Percentiles rank a stretch among this genome's conserved stretches.
Conservation (phyloP, 106 monocot genomes). For the Allium sativum region DNA sequence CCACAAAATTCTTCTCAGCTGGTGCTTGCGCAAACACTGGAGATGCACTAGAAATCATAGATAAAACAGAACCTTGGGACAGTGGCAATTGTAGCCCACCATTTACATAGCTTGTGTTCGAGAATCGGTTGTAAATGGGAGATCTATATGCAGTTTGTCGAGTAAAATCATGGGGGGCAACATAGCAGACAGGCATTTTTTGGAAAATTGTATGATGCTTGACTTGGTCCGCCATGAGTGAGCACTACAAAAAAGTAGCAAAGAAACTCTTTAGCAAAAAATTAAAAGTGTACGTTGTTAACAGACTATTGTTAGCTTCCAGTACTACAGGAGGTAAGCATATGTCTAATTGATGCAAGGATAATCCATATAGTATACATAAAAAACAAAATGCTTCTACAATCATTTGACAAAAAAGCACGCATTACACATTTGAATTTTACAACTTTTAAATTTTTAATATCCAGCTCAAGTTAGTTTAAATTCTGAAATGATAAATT, state of each 20-base stretch:
- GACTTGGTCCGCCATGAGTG: slow-evolving; percentile 5
- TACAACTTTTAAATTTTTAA: too few relatives aligned
- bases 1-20: slow-evolving; percentile 21
- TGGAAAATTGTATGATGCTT: slow-evolving; percentile 4
- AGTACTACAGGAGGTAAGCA: too few relatives aligned
- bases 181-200: background rate
- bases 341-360: too few relatives aligned
- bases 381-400: too few relatives aligned
- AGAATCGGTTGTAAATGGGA: slow-evolving; percentile 11
- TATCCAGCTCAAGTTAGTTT: too few relatives aligned
- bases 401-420: too few relatives aligned
- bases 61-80: slow-evolving; percentile 1
- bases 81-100: slow-evolving; percentile 9
- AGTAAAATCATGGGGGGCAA: background rate
- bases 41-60: slow-evolving; percentile 4
- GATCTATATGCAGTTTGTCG: slow-evolving; percentile 8
- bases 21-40: slow-evolving; percentile 32
- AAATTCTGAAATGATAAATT: too few relatives aligned
- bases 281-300: too few relatives aligned
- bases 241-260: background rate
- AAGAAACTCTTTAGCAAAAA: too few relatives aligned
- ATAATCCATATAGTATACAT: too few relatives aligned
- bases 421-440: too few relatives aligned
- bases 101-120: slow-evolving; percentile 16
- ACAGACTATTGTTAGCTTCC: too few relatives aligned